Percentiles rank a stretch among this genome's conserved stretches.
phyloP scores from a whole-genome alignment of 768 basidiomycete species.

The Gyrodon lividus region DNA sequence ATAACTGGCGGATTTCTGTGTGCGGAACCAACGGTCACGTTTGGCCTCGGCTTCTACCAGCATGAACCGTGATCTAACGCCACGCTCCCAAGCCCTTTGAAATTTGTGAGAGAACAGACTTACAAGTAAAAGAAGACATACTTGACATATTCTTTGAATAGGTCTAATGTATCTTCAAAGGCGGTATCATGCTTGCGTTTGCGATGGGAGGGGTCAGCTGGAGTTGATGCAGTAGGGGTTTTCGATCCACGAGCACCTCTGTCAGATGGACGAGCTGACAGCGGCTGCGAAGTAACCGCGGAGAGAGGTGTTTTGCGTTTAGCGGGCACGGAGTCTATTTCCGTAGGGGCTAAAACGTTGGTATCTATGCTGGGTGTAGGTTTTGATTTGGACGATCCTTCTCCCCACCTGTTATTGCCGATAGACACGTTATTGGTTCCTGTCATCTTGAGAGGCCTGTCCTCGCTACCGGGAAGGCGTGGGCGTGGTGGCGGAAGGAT shows the following conservation, averaged over 20 bases:
- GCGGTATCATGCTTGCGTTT: slow-evolving; percentile 28
- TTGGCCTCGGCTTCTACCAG: slow-evolving; percentile 30
- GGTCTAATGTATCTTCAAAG: slow-evolving; percentile 21
- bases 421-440: slow-evolving; percentile 28
- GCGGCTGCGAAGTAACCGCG: neutral
- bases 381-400: neutral
- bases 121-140: slow-evolving; percentile 10
- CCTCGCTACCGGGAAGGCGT: slow-evolving; percentile 18
- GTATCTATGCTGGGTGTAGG: neutral
- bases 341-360: neutral
- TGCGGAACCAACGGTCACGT: slow-evolving; percentile 28
- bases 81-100: slow-evolving; percentile 30
- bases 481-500: slow-evolving; percentile 26
- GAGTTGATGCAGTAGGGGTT: slow-evolving; percentile 11
- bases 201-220: slow-evolving; percentile 14
- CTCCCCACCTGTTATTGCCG: slow-evolving; percentile 13
- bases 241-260: slow-evolving; percentile 3
- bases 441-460: slow-evolving; percentile 11
- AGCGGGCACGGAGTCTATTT: neutral
- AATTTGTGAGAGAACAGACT: neutral
- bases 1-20: slow-evolving; percentile 30
- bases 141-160: slow-evolving; percentile 32
- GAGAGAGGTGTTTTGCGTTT: neutral
- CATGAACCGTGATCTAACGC: slow-evolving; percentile 24
- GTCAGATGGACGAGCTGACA: neutral